Conservation (phyloP, 768 basidiomycete genomes). For the Mycena pura region DNA sequence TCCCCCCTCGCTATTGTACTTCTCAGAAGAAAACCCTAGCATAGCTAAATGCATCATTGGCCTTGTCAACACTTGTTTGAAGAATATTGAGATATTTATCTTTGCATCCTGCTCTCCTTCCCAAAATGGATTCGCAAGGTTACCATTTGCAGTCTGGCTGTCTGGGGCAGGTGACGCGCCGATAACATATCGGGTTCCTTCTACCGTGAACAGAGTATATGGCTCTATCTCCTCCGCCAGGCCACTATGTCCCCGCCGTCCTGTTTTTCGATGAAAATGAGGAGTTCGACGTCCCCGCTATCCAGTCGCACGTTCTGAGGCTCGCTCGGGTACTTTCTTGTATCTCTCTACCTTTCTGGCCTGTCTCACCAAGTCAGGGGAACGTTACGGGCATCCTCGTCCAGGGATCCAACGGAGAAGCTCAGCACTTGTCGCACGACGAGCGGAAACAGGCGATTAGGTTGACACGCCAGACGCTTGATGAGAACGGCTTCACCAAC, state of each 20-base stretch:
- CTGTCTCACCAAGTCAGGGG: constrained; percentile 51
- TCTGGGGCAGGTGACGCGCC: too few relatives aligned
- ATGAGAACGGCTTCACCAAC: constrained; percentile 71
- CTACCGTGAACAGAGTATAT: constrained; percentile 11
- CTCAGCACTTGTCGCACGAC: constrained; percentile 75
- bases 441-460: constrained; percentile 70
- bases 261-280: constrained; percentile 76
- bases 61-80: too few relatives aligned
- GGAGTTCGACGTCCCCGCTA: constrained; percentile 70
- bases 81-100: too few relatives aligned
- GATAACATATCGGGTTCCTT: constrained; percentile 19
- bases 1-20: constrained; percentile 3
- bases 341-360: constrained; percentile 11
- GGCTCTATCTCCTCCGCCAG: constrained; percentile 52
- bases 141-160: too few relatives aligned
- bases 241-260: constrained; percentile 81
- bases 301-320: constrained; percentile 73
- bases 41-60: too few relatives aligned
- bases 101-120: too few relatives aligned
- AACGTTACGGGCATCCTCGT: constrained; percentile 77
- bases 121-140: too few relatives aligned
- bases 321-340: constrained; percentile 65
- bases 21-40: too few relatives aligned
- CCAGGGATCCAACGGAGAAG: constrained; percentile 79
- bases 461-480: constrained; percentile 72